These are phyloP conservation scores for Fraxinus floribunda DNA, from an alignment of 305 asterid genomes.

Conservation along the genomic window DNA sequence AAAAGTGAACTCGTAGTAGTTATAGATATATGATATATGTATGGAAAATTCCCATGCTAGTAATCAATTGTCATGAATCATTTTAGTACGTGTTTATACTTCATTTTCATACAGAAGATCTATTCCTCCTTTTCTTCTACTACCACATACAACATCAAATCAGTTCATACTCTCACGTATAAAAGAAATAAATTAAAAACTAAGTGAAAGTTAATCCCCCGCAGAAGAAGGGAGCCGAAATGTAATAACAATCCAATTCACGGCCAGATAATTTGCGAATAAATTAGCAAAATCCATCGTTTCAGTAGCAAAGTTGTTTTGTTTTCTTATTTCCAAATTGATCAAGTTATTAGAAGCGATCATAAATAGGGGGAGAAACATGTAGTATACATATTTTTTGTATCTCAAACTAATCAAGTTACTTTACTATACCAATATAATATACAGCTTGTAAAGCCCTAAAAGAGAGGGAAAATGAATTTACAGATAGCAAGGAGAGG, in stretches of 20 bases:
- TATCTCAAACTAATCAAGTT: not conserved
- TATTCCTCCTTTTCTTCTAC: not conserved
- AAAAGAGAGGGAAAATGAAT: conserved; percentile 17
- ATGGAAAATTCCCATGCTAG: not conserved
- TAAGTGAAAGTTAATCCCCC: not conserved
- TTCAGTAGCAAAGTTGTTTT: not conserved
- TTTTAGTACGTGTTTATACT: not conserved
- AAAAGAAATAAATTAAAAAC: not conserved
- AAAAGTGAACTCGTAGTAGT: not conserved
- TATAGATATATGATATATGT: not conserved
- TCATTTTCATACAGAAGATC: not conserved
- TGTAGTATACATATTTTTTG: not conserved
- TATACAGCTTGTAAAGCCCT: conserved; percentile 30
- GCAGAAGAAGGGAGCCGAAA: not conserved
- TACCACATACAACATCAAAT: not conserved
- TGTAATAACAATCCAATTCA: not conserved
- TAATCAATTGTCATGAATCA: not conserved
- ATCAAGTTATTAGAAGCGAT: not conserved
- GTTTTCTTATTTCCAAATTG: not conserved
- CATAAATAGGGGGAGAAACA: not conserved
- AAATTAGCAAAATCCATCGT: not conserved
- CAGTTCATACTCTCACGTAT: not conserved
- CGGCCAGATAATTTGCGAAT: not conserved
- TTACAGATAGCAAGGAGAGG: conserved; percentile 93
- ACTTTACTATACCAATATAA: not conserved